A percentile compares a stretch with the other conserved stretches of the same genome.
These are phyloP conservation scores for Flaveria ramosissima DNA, from an alignment of 129 eudicot genomes.

Conservation along the genomic window DNA sequence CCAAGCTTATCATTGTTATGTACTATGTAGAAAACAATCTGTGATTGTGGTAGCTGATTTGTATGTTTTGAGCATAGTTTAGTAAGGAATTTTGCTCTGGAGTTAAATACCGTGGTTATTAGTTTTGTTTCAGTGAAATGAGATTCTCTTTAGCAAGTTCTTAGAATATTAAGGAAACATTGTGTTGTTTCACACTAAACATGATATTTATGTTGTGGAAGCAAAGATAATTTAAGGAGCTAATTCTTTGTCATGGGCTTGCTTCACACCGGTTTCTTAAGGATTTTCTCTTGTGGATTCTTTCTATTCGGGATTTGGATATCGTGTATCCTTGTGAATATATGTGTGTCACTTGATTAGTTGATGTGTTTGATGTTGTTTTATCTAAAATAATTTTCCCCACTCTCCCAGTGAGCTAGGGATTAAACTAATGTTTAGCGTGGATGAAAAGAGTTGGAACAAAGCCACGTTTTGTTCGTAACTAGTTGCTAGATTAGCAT, in stretches of 20 bases:
- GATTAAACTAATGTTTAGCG: neutral
- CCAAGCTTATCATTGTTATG: neutral
- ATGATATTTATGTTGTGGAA: neutral
- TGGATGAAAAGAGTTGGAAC: conserved; percentile 8
- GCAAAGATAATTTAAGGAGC: neutral
- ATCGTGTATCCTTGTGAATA: conserved; percentile 1
- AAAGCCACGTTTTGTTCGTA: conserved; percentile 7
- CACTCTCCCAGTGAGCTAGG: neutral
- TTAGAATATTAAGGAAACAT: neutral
- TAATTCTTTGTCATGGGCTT: conserved; percentile 9
- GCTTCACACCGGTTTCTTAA: neutral
- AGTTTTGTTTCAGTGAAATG: neutral
- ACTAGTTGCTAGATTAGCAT: conserved; percentile 20
- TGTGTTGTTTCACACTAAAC: neutral
- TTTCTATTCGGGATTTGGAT: conserved; percentile 2
- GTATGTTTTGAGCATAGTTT: conserved; percentile 7
- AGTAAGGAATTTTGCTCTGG: neutral
- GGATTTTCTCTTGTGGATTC: neutral
- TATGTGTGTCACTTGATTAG: neutral
- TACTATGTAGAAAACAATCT: neutral
- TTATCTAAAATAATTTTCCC: neutral
- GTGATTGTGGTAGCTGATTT: conserved; percentile 7
- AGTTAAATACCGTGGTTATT: neutral
- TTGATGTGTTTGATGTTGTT: conserved; percentile 3
- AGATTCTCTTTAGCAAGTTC: neutral